These are phyloP conservation scores for Candida pini DNA, from an alignment of 805 yeast genomes.

Conservation along the genomic window DNA sequence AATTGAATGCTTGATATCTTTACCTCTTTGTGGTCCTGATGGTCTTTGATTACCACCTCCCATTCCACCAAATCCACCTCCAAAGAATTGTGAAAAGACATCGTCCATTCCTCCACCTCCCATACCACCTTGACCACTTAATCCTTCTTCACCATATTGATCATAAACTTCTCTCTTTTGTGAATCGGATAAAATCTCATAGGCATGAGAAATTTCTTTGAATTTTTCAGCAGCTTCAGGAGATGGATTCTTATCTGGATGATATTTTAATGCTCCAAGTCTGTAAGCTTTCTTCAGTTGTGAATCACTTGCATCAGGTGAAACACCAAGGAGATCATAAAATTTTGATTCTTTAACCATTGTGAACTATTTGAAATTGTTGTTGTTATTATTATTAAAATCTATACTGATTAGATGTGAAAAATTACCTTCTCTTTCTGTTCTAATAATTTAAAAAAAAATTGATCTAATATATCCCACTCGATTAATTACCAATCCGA, in stretches of 20 bases:
- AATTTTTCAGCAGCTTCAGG: conserved; percentile 95
- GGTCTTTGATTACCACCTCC: conserved; percentile 61
- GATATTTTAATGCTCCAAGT: conserved; percentile 73
- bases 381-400: not conserved
- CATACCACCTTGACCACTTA: conserved; percentile 63
- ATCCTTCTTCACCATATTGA: conserved; percentile 88
- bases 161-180: conserved; percentile 89
- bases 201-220: conserved; percentile 82
- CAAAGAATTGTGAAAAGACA: conserved; percentile 43
- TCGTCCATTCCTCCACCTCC: conserved; percentile 49
- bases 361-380: conserved; percentile 7
- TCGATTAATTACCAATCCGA: no score
- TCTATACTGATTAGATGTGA: not conserved
- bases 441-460: not conserved
- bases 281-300: conserved; percentile 82
- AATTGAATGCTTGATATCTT: conserved; percentile 86
- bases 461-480: not conserved
- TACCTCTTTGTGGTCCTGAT: conserved; percentile 83
- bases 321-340: conserved; percentile 69
- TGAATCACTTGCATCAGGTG: conserved; percentile 59
- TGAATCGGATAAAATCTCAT: conserved; percentile 81
- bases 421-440: not conserved
- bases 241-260: conserved; percentile 77
- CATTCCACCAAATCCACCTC: conserved; percentile 57
- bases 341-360: conserved; percentile 81